Base-by-base conservation (phyloP, 139 green algal genomes). In the Chlorella sp. region DNA sequence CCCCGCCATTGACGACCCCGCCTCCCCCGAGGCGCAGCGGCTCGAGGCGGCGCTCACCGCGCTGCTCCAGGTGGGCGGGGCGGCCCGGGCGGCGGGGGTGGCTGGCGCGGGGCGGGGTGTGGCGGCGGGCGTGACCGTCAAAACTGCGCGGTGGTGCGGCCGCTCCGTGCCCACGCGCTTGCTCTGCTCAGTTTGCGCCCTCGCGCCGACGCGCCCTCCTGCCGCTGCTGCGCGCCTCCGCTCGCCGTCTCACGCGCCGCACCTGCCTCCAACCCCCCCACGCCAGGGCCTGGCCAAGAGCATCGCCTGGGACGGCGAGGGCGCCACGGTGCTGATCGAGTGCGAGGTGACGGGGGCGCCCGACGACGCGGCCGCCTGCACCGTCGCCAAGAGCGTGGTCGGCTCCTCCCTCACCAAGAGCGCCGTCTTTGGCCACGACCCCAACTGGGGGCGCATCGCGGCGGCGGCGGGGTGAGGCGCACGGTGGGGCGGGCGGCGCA, bases 291-390 rank as follows among this genome's bases (percentile, higher is more conserved):
- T 97, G 73, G 93, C 94, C 70, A 99, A 99, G 88, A 89, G 87
- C 31, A 97, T 99, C 73, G 96, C 96, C 2, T 99, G 96, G 96
- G 96, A 99, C 79, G 96, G 96, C 27, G 96, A 99, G 84, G 96
- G 96, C 27, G 96, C 96, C 29, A 99, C 95, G 0, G 95, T 93
- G 81, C 86, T 99, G 15, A 86, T 99, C 19, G 95, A 99, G 85
- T 89, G 95, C 43, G 77, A 79, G 50, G 85, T 92, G n/a, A 65
- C 46, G 0, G 88, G 90, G 0, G 86, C 89, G 0, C 31, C 55
- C 4, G 42, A 74, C 48, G 73, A 91, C 48, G 85, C 67, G 0
- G 90, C 75, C 11, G 93, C 93, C 2, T 46, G 71, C n/a, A 84
- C 38, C 27, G 89, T 98, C 0, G 93, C 93, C 5, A 87, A 88